Evolutionary conservation across 2,329 filamentous ascomycete genomes (phyloP).

Genomic region (Onygena corvina): DNA sequence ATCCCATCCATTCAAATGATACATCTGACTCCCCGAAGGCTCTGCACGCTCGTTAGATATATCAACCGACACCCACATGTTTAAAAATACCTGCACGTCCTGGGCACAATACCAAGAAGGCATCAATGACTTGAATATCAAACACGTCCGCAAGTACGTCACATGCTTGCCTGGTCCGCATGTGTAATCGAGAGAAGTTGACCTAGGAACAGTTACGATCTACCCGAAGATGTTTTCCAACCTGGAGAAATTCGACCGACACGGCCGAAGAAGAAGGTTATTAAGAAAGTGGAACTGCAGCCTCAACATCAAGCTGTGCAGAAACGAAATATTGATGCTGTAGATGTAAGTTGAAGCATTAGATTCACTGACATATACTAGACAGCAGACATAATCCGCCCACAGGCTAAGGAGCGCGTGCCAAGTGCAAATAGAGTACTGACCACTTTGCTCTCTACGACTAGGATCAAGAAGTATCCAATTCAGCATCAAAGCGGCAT

Average conservation of each 20-base stretch:
- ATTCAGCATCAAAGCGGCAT: constrained; percentile 15
- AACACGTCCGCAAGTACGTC: constrained; percentile 73
- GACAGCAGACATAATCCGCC: not conserved
- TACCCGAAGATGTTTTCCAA: constrained; percentile 81
- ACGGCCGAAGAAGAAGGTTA: constrained; percentile 44
- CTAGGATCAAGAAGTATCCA: constrained; percentile 12
- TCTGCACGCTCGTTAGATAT: constrained; percentile 41
- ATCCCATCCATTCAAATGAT: constrained; percentile 15
- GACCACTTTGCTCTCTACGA: constrained; percentile 7
- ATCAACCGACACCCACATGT: constrained; percentile 68
- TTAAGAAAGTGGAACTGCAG: constrained; percentile 25
- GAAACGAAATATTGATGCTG: constrained; percentile 30
- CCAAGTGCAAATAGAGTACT: constrained; percentile 6
- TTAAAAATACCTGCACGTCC: constrained; percentile 66
- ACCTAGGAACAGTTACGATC: constrained; percentile 52
- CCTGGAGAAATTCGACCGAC: constrained; percentile 60
- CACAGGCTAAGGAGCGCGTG: not conserved
- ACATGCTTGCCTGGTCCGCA: not conserved
- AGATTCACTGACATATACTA: constrained; percentile 10
- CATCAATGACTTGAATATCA: constrained; percentile 67
- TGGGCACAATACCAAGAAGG: constrained; percentile 65
- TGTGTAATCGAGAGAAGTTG: constrained; percentile 14
- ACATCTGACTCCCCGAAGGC: constrained; percentile 26
- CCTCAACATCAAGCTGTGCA: constrained; percentile 20
- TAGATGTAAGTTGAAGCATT: constrained; percentile 32